phyloP scores from a whole-genome alignment of 2,329 filamentous ascomycete genomes.

The Aureobasidium sp. region DNA sequence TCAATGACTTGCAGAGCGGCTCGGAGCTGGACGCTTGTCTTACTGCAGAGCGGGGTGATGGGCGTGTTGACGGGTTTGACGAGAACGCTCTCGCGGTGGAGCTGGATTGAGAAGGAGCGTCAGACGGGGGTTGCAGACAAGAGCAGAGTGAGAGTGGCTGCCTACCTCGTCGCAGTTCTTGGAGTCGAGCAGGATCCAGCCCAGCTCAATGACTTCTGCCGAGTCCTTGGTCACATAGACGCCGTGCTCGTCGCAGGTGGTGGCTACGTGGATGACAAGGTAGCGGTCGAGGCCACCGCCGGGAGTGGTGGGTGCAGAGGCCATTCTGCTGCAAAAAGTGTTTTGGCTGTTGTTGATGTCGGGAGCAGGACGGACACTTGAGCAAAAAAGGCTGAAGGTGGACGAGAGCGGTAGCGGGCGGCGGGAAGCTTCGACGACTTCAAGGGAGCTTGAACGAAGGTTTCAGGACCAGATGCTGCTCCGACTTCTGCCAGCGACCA shows the following conservation, averaged over 20 bases:
- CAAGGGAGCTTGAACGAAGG: not conserved
- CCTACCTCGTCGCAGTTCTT: slow-evolving; percentile 82
- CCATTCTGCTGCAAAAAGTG: slow-evolving; percentile 4
- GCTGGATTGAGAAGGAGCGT: slow-evolving; percentile 42
- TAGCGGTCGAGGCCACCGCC: slow-evolving; percentile 65
- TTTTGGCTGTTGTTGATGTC: not conserved
- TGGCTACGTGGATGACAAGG: slow-evolving; percentile 96
- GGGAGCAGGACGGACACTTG: not conserved
- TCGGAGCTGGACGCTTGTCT: slow-evolving; percentile 37
- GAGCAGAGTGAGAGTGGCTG: not conserved
- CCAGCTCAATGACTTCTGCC: slow-evolving; percentile 96
- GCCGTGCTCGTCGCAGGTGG: slow-evolving; percentile 97
- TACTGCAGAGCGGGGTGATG: slow-evolving; percentile 97
- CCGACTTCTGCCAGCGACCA: not conserved
- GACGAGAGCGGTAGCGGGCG: not conserved
- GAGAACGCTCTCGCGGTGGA: slow-evolving; percentile 89
- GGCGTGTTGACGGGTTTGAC: slow-evolving; percentile 98
- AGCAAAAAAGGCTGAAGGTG: slow-evolving; percentile 2
- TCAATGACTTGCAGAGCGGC: slow-evolving; percentile 20
- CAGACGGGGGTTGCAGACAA: slow-evolving; percentile 1
- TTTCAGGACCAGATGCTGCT: not conserved
- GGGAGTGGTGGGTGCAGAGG: slow-evolving; percentile 8
- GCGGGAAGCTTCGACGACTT: not conserved
- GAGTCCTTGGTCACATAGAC: slow-evolving; percentile 99
- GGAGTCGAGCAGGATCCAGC: slow-evolving; percentile 91